These are phyloP conservation scores for Kickxella alabastrina DNA, from an alignment of 192 early-diverging fungal species.

Conservation along the genomic window DNA sequence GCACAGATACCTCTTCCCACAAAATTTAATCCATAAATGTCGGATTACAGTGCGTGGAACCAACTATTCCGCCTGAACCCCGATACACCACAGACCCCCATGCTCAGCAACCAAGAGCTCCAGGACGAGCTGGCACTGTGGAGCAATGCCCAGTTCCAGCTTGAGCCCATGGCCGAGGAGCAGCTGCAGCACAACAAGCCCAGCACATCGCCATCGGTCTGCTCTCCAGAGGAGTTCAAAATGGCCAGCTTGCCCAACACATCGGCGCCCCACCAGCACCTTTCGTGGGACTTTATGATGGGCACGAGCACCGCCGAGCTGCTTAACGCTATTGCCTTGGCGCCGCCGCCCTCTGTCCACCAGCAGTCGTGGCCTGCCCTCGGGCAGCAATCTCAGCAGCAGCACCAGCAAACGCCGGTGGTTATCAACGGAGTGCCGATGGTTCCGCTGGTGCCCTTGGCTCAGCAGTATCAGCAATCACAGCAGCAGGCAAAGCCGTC, in stretches of 20 bases:
- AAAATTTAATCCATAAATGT: too few species aligned
- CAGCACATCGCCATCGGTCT: conserved; percentile 3
- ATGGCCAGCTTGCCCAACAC: conserved; percentile 2
- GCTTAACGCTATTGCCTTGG: conserved; percentile 25
- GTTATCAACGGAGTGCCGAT: conserved; percentile 23
- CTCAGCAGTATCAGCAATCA: conserved; percentile 13
- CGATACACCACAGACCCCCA: conserved; percentile 48
- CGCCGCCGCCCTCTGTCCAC: background rate
- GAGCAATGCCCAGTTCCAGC: conserved; percentile 67
- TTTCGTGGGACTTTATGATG: conserved; percentile 40
- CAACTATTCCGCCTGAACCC: conserved; percentile 54
- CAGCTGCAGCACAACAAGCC: conserved; percentile 6
- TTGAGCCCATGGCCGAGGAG: conserved; percentile 49
- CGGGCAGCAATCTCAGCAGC: conserved; percentile 22
- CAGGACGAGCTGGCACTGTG: conserved; percentile 63
- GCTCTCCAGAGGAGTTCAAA: conserved; percentile 4
- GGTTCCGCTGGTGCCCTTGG: conserved; percentile 19
- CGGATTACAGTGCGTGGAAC: conserved; percentile 41
- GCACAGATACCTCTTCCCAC: too few species aligned
- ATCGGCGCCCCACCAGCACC: conserved; percentile 8
- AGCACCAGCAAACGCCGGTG: conserved; percentile 12
- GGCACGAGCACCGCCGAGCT: conserved; percentile 20
- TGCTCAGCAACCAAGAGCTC: conserved; percentile 60
- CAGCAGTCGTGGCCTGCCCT: conserved; percentile 17
- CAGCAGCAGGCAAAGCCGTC: background rate